Percentiles rank a stretch among this genome's conserved stretches.
Evolutionary conservation across 495 filamentous ascomycete genomes (phyloP).

Genomic region (Evansstolkia leycettana): DNA sequence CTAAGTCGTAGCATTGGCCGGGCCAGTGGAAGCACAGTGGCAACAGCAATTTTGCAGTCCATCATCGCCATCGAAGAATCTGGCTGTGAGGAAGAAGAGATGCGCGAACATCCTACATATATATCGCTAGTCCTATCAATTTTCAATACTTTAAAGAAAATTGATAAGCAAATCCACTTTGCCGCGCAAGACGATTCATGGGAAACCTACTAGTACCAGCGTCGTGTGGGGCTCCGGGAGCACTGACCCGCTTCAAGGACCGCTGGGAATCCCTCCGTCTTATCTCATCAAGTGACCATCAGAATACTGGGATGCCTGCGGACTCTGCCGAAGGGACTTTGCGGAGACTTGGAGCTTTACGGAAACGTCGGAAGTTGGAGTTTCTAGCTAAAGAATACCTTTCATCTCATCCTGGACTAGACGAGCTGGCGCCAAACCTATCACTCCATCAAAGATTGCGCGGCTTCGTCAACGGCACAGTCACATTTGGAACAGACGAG

Average conservation of each 20-base stretch:
- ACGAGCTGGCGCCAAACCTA: too few relatives aligned
- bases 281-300: constrained; percentile 2
- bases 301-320: too few relatives aligned
- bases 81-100: not conserved
- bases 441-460: too few relatives aligned
- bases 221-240: constrained; percentile 1
- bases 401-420: too few relatives aligned
- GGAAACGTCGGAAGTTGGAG: too few relatives aligned
- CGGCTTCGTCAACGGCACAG: too few relatives aligned
- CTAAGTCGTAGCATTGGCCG: constrained; percentile 3
- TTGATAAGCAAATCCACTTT: constrained; percentile 5
- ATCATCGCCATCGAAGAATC: constrained; percentile 3
- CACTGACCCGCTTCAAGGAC: constrained; percentile 2
- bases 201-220: constrained; percentile 5
- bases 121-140: not conserved
- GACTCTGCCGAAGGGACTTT: too few relatives aligned
- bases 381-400: too few relatives aligned
- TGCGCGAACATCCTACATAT: not conserved
- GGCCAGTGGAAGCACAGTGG: constrained; percentile 3
- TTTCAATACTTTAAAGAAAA: not conserved
- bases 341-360: too few relatives aligned
- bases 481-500: too few relatives aligned
- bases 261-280: constrained; percentile 2
- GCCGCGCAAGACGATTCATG: constrained; percentile 13
- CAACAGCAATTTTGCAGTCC: constrained; percentile 3